Conservation (phyloP, 208 protist species). For the Wallacemonas rigidus region DNA sequence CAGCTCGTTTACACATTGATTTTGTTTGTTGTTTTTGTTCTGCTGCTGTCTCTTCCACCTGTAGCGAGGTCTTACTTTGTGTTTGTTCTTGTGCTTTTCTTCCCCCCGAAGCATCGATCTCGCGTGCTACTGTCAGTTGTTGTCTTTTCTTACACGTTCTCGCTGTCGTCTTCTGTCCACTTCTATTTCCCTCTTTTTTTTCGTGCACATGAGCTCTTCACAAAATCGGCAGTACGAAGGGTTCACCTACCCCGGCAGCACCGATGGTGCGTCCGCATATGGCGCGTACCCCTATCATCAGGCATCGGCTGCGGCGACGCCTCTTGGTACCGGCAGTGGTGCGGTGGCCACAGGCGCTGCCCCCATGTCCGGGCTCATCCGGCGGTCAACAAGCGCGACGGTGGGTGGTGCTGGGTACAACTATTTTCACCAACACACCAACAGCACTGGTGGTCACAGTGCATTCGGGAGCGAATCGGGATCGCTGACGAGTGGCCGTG, state of each 20-base stretch:
- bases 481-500: conserved; percentile 21
- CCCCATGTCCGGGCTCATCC: conserved; percentile 30
- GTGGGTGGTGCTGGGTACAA: conserved; percentile 27
- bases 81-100: too few species aligned
- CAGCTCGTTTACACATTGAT: not conserved
- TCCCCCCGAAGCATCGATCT: too few species aligned
- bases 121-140: too few species aligned
- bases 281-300: conserved; percentile 22
- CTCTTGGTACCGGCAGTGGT: not conserved
- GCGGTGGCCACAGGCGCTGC: too few species aligned
- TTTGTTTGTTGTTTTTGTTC: conserved; percentile 16
- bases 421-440: conserved; percentile 48
- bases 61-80: too few species aligned
- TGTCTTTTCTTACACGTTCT: not conserved
- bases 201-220: conserved; percentile 19
- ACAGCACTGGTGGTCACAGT: conserved; percentile 42
- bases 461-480: conserved; percentile 48
- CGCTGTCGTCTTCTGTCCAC: not conserved
- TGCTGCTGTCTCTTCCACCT: too few species aligned
- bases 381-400: conserved; percentile 21
- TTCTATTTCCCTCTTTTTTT: conserved; percentile 7
- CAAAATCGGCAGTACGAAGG: conserved; percentile 28
- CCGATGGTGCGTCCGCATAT: not conserved
- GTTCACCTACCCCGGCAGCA: conserved; percentile 25
- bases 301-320: conserved; percentile 4